Conservation (phyloP, 495 filamentous ascomycete species). For the Lasiosphaeria ovina region DNA sequence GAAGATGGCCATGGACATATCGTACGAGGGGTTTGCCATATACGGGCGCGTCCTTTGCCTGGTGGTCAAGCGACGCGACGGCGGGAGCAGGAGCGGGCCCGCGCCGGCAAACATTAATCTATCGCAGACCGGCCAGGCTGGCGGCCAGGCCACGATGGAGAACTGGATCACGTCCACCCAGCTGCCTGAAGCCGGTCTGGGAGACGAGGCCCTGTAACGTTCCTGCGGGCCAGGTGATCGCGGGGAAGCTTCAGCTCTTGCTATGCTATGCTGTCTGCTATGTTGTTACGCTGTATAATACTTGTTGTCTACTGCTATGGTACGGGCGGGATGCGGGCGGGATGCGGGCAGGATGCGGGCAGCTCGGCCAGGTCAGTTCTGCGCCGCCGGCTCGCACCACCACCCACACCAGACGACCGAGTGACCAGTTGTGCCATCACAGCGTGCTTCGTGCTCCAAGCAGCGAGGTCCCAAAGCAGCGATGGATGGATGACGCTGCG, state of each 20-base stretch:
- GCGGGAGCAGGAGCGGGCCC: conserved; percentile 26
- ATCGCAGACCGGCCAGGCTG: conserved; percentile 33
- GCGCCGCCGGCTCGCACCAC: too few relatives aligned
- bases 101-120: conserved; percentile 28
- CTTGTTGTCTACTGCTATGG: too few relatives aligned
- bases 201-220: conserved; percentile 23
- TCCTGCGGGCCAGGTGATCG: neutral
- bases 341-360: too few relatives aligned
- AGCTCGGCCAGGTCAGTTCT: too few relatives aligned
- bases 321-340: too few relatives aligned
- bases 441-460: too few relatives aligned
- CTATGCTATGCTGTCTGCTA: too few relatives aligned
- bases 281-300: too few relatives aligned
- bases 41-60: conserved; percentile 89
- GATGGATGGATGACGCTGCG: too few relatives aligned
- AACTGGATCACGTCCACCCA: conserved; percentile 84
- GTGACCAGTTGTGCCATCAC: too few relatives aligned
- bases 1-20: conserved; percentile 77
- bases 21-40: conserved; percentile 93
- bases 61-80: conserved; percentile 66
- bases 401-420: too few relatives aligned
- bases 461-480: too few relatives aligned
- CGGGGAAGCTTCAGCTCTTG: neutral
- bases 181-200: conserved; percentile 43
- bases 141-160: conserved; percentile 81